Evolutionary conservation across 2,329 filamentous ascomycete genomes (phyloP).

Genomic region (Grosmannia huntii): DNA sequence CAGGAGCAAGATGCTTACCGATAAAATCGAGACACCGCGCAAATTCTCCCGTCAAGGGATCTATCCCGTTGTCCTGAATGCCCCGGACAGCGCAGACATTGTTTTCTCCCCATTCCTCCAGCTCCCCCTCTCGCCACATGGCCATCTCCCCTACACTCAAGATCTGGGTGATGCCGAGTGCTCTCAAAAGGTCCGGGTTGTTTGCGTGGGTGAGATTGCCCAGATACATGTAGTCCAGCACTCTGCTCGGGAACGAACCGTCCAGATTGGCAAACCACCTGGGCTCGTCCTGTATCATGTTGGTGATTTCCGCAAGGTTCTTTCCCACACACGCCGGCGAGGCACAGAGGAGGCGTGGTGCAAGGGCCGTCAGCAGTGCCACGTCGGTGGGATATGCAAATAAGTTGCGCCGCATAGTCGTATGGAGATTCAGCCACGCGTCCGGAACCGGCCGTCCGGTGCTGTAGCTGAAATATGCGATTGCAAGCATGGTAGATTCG

Average conservation of each 20-base stretch:
- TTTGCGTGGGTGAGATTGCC: constrained; percentile 91
- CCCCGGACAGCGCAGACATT: constrained; percentile 72
- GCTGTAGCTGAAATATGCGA: constrained; percentile 90
- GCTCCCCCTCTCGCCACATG: constrained; percentile 61
- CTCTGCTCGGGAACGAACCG: constrained; percentile 78
- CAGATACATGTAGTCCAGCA: constrained; percentile 90
- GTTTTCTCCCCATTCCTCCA: constrained; percentile 60
- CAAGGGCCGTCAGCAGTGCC: constrained; percentile 62
- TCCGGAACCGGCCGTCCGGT: constrained; percentile 69
- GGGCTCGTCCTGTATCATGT: constrained; percentile 48
- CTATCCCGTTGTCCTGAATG: constrained; percentile 94
- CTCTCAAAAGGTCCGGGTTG: constrained; percentile 69
- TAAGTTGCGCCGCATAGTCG: constrained; percentile 73
- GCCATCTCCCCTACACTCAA: constrained; percentile 86
- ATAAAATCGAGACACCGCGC: constrained; percentile 81
- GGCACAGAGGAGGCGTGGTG: constrained; percentile 59
- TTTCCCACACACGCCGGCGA: constrained; percentile 45
- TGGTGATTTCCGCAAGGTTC: constrained; percentile 38
- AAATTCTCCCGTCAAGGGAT: constrained; percentile 79
- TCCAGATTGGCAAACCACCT: constrained; percentile 74
- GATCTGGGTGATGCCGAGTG: constrained; percentile 74
- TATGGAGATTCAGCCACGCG: constrained; percentile 80
- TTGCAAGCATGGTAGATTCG: constrained; percentile 75
- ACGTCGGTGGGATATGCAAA: constrained; percentile 93
- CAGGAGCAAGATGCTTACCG: constrained; percentile 43